These are phyloP conservation scores for Boletellus sp. DNA, from an alignment of 768 basidiomycete genomes.

Conservation along the genomic window DNA sequence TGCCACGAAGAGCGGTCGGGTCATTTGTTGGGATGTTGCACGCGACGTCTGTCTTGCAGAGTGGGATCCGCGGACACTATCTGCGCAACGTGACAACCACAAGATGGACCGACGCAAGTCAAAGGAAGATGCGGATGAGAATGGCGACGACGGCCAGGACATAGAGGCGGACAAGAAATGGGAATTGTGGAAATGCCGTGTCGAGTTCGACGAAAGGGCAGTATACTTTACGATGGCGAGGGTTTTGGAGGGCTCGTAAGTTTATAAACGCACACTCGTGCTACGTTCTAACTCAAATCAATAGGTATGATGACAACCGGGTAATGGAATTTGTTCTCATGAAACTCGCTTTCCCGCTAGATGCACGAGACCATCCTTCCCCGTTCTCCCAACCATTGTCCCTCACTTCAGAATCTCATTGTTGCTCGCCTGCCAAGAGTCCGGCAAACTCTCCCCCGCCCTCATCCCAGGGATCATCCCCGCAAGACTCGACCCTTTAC, in stretches of 20 bases:
- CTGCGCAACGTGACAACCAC: neutral
- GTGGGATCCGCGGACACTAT: slow-evolving; percentile 52
- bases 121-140: slow-evolving; percentile 14
- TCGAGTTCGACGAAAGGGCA: slow-evolving; percentile 67
- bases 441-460: slow-evolving; percentile 26
- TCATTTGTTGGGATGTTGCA: slow-evolving; percentile 74
- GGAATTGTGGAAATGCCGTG: slow-evolving; percentile 77
- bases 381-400: slow-evolving; percentile 15
- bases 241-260: slow-evolving; percentile 49
- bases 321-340: slow-evolving; percentile 72
- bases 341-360: slow-evolving; percentile 58
- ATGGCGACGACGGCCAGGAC: slow-evolving; percentile 1
- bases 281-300: slow-evolving; percentile 2
- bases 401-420: slow-evolving; percentile 11
- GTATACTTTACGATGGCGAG: slow-evolving; percentile 78
- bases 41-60: slow-evolving; percentile 58
- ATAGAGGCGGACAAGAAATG: slow-evolving; percentile 39
- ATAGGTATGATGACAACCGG: slow-evolving; percentile 55
- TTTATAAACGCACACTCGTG: slow-evolving; percentile 4
- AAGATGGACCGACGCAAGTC: slow-evolving; percentile 5
- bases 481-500: slow-evolving; percentile 21
- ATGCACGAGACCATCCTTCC: slow-evolving; percentile 34
- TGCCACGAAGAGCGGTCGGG: slow-evolving; percentile 70
- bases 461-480: slow-evolving; percentile 27
- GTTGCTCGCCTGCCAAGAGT: slow-evolving; percentile 24